These are phyloP conservation scores for Amaranthus cruentus DNA, from an alignment of 148 eudicot species.

Conservation along the genomic window DNA sequence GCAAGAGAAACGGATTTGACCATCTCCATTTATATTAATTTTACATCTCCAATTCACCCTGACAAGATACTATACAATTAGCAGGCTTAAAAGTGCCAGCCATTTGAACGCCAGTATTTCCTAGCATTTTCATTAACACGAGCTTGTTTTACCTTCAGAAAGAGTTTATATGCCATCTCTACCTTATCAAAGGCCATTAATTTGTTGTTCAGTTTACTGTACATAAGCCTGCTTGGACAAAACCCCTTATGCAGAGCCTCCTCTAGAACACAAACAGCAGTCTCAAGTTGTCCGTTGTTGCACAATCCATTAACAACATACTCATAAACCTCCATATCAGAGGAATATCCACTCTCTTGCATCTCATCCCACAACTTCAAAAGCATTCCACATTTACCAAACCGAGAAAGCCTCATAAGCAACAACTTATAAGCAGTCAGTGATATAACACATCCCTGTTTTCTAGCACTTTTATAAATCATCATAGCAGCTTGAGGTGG, in stretches of 20 bases:
- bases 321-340: conserved; percentile 77
- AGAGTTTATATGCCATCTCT: conserved; percentile 67
- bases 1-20: not conserved
- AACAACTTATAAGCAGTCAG: conserved; percentile 67
- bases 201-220: conserved; percentile 66
- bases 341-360: conserved; percentile 65
- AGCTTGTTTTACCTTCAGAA: conserved; percentile 58
- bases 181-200: conserved; percentile 58
- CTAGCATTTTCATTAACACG: conserved; percentile 65
- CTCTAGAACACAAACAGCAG: conserved; percentile 73
- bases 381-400: conserved; percentile 91
- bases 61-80: not conserved
- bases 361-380: conserved; percentile 76
- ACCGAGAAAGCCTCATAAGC: conserved; percentile 75
- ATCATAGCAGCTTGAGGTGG: conserved; percentile 92
- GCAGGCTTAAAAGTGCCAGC: conserved; percentile 72
- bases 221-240: conserved; percentile 73
- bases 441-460: conserved; percentile 58
- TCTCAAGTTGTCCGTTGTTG: conserved; percentile 83
- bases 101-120: conserved; percentile 72
- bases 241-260: conserved; percentile 68
- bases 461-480: conserved; percentile 68
- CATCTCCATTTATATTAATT: not conserved
- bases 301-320: conserved; percentile 74
- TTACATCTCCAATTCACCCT: not conserved